These are phyloP conservation scores for Ocimum tenuiflorum DNA, from an alignment of 257 asterid species.

Conservation along the genomic window DNA sequence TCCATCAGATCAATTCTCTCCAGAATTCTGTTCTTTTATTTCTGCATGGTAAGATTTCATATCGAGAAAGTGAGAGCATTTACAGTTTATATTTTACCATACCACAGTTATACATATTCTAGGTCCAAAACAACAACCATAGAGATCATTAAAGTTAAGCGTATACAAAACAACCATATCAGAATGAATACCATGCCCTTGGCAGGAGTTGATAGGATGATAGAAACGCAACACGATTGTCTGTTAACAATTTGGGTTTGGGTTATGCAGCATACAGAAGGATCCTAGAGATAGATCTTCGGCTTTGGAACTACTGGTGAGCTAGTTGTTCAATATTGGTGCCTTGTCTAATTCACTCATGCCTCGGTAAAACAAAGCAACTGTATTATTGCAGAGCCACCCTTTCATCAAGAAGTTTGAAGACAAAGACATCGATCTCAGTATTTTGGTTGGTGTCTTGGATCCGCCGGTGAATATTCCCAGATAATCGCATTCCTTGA, in stretches of 20 bases:
- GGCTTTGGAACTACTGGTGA: conserved; percentile 77
- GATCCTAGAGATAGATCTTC: conserved; percentile 81
- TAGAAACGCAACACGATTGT: too few species aligned
- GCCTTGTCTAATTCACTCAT: background rate
- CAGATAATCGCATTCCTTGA: conserved; percentile 32
- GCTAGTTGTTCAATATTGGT: conserved; percentile 20
- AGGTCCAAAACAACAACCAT: background rate
- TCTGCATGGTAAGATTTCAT: conserved; percentile 68
- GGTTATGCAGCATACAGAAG: conserved; percentile 76
- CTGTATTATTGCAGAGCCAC: conserved; percentile 50
- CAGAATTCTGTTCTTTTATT: conserved; percentile 49
- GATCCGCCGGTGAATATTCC: conserved; percentile 75
- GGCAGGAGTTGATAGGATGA: too few species aligned
- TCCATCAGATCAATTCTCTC: conserved; percentile 65
- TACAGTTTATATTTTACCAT: background rate
- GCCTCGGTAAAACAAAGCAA: conserved; percentile 6
- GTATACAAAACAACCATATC: too few species aligned
- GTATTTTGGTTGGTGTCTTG: conserved; percentile 73
- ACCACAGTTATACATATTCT: background rate
- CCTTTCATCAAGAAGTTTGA: conserved; percentile 91
- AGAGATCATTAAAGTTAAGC: too few species aligned
- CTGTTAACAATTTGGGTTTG: too few species aligned
- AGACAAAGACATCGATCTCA: conserved; percentile 84
- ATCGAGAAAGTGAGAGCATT: background rate
- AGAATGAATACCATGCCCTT: too few species aligned